Evolutionary conservation across 805 yeast genomes (phyloP).

Genomic region (Candida pini): DNA sequence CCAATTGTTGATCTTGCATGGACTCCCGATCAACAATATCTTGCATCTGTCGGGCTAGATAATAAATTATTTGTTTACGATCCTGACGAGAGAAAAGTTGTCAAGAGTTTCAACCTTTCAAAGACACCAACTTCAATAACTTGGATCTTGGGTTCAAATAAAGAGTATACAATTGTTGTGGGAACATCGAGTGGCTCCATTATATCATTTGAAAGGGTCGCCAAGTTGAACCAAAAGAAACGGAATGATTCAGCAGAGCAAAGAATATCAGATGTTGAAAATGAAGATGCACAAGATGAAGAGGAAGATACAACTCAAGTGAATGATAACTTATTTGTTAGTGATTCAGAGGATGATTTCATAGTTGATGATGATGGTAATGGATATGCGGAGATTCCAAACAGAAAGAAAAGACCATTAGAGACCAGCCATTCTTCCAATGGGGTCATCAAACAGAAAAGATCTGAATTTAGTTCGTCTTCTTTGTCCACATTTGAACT

Average conservation of each 20-base stretch:
- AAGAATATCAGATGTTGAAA: conserved; percentile 10
- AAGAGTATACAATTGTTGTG: conserved; percentile 26
- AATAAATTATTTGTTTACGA: conserved; percentile 55
- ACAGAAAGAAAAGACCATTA: conserved; percentile 13
- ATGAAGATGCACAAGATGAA: conserved; percentile 13
- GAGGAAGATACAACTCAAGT: conserved; percentile 22
- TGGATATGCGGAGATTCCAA: conserved; percentile 27
- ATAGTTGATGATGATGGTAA: conserved; percentile 62
- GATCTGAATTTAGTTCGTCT: background rate
- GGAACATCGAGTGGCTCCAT: conserved; percentile 42
- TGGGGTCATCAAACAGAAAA: conserved; percentile 3
- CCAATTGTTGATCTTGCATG: conserved; percentile 47
- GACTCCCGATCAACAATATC: conserved; percentile 53
- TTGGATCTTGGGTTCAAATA: conserved; percentile 27
- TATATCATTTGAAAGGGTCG: conserved; percentile 19
- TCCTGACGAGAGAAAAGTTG: conserved; percentile 29
- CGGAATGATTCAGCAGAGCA: background rate
- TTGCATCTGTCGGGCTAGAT: conserved; percentile 56
- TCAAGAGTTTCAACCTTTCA: conserved; percentile 25
- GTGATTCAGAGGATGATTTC: conserved; percentile 45
- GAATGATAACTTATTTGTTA: conserved; percentile 22
- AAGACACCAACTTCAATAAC: conserved; percentile 21
- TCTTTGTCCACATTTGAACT: conserved; percentile 26
- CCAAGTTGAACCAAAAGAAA: conserved; percentile 1
- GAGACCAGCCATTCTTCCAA: conserved; percentile 3